Evolutionary conservation across 148 eudicot genomes (phyloP).

Genomic region (Fagopyrum tataricum): DNA sequence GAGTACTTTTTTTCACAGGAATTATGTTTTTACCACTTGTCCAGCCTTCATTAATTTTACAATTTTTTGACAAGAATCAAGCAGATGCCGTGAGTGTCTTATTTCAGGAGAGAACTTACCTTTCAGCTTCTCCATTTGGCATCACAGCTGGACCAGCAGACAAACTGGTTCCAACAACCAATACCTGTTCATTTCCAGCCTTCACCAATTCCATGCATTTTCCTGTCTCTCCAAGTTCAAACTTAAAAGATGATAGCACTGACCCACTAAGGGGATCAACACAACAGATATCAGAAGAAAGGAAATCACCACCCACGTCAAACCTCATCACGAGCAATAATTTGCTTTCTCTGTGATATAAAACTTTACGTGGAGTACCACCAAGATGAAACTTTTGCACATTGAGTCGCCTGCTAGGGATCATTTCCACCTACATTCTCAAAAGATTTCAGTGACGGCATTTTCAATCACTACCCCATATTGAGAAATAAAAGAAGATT

Average conservation of each 20-base stretch:
- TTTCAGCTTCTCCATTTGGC: conserved; percentile 98
- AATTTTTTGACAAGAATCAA: not conserved
- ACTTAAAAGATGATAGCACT: conserved; percentile 67
- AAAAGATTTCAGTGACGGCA: not conserved
- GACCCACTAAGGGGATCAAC: conserved; percentile 90
- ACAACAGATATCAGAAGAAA: conserved; percentile 79
- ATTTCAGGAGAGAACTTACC: conserved; percentile 37
- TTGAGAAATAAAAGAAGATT: not conserved
- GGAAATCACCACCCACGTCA: conserved; percentile 49
- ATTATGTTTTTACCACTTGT: not conserved
- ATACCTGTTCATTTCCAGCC: conserved; percentile 64
- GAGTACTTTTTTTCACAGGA: not conserved
- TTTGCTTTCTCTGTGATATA: conserved; percentile 85
- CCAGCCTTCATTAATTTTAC: not conserved
- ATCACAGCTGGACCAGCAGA: conserved; percentile 87
- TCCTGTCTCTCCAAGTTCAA: conserved; percentile 82
- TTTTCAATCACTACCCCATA: not conserved
- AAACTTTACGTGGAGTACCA: conserved; percentile 89
- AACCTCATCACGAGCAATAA: conserved; percentile 81
- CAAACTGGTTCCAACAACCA: conserved; percentile 87
- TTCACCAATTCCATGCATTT: conserved; percentile 80
- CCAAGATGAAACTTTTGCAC: conserved; percentile 93
- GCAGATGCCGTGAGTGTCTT: not conserved
- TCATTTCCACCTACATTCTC: conserved; percentile 72
- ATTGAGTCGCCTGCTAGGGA: conserved; percentile 83